Evolutionary conservation across 352 stramenopile genomes (phyloP).

Genomic region (Globisporangium cederbergense): DNA sequence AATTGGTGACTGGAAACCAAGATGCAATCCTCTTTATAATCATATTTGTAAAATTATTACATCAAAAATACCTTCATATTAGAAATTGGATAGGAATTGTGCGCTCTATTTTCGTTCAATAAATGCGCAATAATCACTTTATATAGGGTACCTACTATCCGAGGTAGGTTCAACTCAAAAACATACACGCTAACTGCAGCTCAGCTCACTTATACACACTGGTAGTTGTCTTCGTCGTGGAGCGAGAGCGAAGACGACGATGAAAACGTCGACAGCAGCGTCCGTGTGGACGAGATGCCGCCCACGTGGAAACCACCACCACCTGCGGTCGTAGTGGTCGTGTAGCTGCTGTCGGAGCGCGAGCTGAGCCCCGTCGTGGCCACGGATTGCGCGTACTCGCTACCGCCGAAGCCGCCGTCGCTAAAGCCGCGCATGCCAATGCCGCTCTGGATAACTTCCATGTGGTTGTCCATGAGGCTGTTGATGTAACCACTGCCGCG

Average conservation of each 20-base stretch:
- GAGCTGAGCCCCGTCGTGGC: slow-evolving; percentile 9
- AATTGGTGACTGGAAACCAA: neutral
- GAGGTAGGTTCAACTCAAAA: neutral
- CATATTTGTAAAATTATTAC: neutral
- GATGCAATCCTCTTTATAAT: neutral
- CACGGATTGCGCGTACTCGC: slow-evolving; percentile 5
- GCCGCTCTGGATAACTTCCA: slow-evolving; percentile 4
- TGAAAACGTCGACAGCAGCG: slow-evolving; percentile 11
- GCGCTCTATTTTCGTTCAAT: slow-evolving; percentile 1
- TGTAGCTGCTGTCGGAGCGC: slow-evolving; percentile 14
- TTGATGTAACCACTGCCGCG: neutral
- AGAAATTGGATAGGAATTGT: neutral
- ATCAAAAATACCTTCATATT: neutral
- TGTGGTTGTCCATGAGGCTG: neutral
- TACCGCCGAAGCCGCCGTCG: slow-evolving; percentile 6
- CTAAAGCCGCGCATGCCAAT: neutral
- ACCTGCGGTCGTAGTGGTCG: neutral
- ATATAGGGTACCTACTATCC: neutral
- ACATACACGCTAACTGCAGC: neutral
- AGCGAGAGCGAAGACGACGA: slow-evolving; percentile 18
- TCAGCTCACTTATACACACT: neutral
- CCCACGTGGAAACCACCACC: neutral
- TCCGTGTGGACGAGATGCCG: neutral
- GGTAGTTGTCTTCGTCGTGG: slow-evolving; percentile 9
- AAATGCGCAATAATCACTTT: neutral